Evolutionary conservation across 345 rosid genomes (phyloP), one percentile per base, ranked within the genome.

Genomic region (Euclidium syriacum): DNA sequence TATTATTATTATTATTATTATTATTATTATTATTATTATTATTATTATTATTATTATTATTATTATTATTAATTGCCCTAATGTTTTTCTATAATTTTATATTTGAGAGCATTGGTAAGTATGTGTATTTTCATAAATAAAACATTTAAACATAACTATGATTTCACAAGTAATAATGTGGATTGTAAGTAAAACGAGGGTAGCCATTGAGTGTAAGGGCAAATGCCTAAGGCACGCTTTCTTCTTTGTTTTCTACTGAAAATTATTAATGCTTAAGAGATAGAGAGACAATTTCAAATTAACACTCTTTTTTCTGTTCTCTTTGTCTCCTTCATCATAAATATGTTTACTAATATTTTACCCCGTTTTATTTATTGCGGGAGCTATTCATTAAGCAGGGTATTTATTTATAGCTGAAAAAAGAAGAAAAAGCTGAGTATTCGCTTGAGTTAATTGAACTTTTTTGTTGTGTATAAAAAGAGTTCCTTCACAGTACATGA

Each of bases 311-410:
- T 33, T 20, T 15, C 34, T 52, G 52, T 25, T 65, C 62, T 43
- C 38, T 38, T 19, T 54, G 27, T 54, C 38, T 54, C 54, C 53
- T 53, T 65, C 62, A 32, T 29, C 47, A 35, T 26, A 17, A 47
- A n/a, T 25, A 24, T 26, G 36, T 32, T 52, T 42, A 29, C 8
- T 29, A 15, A 47, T 41, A 25, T 26, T 22, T 6, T n/a, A 46
- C 14, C 5, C 25, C 3, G 17, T 34, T 18, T 46, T 54, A 24
- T 66, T 54, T 36, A 66, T 38, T 20, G 39, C 32, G 25, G 34
- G 18, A 65, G 6, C 23, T 35, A 26, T 32, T 34, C 46, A 42
- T 26, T 15, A 57, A 67, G 41, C 24, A 27, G 20, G 19, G 18
- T 36, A 29, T 34, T 9, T 44, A 4, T 46, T 27, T 25, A 23